Conservation (phyloP, 2,329 filamentous ascomycete genomes). For the Aspergillus calidoustus region DNA sequence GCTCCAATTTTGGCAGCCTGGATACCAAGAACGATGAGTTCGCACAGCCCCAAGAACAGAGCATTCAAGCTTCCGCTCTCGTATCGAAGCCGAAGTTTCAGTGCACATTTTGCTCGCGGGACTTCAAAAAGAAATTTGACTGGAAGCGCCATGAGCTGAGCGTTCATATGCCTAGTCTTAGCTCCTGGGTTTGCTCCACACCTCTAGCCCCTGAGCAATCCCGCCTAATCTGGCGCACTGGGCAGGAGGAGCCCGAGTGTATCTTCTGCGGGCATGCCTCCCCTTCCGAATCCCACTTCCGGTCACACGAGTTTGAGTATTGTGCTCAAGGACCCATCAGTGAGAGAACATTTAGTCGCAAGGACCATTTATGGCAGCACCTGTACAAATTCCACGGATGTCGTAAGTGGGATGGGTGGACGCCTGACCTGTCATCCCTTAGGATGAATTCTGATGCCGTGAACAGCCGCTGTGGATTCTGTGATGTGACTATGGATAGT, state of each 20-base stretch:
- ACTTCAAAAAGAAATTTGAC: background rate
- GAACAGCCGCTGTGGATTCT: background rate
- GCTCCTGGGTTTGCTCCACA: background rate
- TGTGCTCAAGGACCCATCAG: background rate
- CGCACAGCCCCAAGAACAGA: too few species aligned
- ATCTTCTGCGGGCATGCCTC: background rate
- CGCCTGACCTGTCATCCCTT: background rate
- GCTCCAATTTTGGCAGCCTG: background rate
- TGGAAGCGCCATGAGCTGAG: background rate
- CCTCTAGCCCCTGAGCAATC: background rate
- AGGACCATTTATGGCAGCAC: background rate
- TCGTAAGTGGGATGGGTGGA: background rate
- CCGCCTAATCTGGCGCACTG: background rate
- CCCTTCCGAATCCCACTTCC: background rate
- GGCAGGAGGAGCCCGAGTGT: background rate
- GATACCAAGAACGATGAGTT: background rate
- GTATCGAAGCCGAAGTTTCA: background rate
- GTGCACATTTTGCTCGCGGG: background rate
- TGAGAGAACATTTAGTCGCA: background rate
- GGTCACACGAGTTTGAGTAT: background rate
- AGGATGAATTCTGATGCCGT: background rate
- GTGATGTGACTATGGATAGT: background rate
- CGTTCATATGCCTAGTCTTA: background rate
- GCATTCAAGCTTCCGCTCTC: background rate
- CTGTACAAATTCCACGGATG: background rate